Conservation (phyloP, 2,329 filamentous ascomycete genomes). For the Orbilia javanica region DNA sequence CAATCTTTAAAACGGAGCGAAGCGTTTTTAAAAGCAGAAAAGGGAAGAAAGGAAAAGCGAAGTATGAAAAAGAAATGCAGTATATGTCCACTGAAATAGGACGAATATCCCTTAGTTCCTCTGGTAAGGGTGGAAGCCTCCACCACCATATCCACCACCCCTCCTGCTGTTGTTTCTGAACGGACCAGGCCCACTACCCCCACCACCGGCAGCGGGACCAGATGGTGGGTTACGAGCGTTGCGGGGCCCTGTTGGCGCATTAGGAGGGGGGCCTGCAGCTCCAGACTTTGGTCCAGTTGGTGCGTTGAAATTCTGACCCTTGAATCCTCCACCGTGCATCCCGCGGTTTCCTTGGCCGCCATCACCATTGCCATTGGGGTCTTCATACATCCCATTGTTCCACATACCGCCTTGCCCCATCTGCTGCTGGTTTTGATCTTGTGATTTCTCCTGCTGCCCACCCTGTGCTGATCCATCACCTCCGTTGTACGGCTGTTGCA, state of each 20-base stretch:
- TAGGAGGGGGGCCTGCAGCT: constrained; percentile 74
- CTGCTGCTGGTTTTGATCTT: constrained; percentile 40
- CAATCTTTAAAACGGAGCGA: constrained; percentile 13
- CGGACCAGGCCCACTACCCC: constrained; percentile 28
- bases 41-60: background rate
- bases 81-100: background rate
- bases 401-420: constrained; percentile 60
- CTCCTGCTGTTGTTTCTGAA: constrained; percentile 32
- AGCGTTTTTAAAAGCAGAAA: background rate
- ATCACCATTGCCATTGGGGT: constrained; percentile 35
- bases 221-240: constrained; percentile 72
- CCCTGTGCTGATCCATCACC: constrained; percentile 62
- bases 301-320: constrained; percentile 61
- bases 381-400: constrained; percentile 58
- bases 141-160: constrained; percentile 25
- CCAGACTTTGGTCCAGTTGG: constrained; percentile 66
- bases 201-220: constrained; percentile 38
- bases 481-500: constrained; percentile 62
- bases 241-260: constrained; percentile 93
- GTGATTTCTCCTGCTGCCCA: constrained; percentile 60
- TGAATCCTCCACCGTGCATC: constrained; percentile 64
- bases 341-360: constrained; percentile 52
- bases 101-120: constrained; percentile 18
- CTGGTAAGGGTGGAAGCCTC: constrained; percentile 56
- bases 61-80: background rate